These are phyloP conservation scores for Colletotrichum spaethianum DNA, from an alignment of 2,329 filamentous ascomycete genomes.

Conservation along the genomic window DNA sequence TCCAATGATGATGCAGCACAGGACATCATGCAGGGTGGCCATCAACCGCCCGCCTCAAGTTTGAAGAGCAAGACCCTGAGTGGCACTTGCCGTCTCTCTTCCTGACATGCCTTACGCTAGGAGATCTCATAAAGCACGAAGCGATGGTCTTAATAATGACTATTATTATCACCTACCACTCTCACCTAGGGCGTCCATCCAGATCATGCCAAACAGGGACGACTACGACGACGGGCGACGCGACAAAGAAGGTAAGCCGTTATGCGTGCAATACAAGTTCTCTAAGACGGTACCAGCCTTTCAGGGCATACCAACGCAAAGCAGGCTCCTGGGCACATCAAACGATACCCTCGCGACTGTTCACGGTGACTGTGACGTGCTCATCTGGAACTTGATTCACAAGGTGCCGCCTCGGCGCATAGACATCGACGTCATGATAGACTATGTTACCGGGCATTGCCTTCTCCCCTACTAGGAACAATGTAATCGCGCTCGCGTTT, in stretches of 20 bases:
- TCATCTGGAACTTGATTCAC: conserved; percentile 20
- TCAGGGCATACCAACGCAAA: conserved; percentile 15
- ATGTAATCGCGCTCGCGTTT: conserved; percentile 16
- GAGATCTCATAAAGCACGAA: neutral
- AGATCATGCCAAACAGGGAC: neutral
- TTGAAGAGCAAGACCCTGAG: neutral
- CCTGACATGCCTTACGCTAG: neutral
- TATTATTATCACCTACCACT: neutral
- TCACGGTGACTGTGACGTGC: conserved; percentile 22
- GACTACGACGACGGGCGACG: neutral
- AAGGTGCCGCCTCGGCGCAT: conserved; percentile 19
- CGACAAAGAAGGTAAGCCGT: neutral
- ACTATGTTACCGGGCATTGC: conserved; percentile 32
- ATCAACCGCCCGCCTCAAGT: neutral
- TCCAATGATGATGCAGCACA: neutral
- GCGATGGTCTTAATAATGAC: neutral
- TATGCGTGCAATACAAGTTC: conserved; percentile 31
- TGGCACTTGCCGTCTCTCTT: neutral
- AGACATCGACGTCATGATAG: conserved; percentile 14
- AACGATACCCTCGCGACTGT: conserved; percentile 21
- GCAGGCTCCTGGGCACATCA: conserved; percentile 18
- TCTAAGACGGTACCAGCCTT: conserved; percentile 24
- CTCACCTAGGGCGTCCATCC: no score
- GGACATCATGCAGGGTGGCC: neutral
- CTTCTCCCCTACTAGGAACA: conserved; percentile 6